Base-by-base conservation (phyloP, 768 basidiomycete genomes). In the Leccinum sublutescens region DNA sequence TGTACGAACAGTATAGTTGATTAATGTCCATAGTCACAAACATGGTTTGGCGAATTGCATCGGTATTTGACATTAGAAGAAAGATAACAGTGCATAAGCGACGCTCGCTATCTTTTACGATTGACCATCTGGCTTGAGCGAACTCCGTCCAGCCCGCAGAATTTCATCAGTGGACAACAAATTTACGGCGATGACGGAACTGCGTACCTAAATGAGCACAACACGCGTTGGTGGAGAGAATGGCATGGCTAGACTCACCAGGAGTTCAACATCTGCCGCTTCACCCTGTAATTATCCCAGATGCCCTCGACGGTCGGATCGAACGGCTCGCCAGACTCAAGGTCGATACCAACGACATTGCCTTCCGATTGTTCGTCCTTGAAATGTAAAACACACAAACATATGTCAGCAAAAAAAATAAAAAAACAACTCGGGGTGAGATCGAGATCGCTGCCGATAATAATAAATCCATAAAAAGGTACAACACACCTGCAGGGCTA, bases 261-360 rank as follows among this genome's bases (percentile, higher is more conserved):
- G 69, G 94, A 96, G 71, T 98, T 95, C 50, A 99, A 77, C 94
- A 99, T 97, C 72, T 99, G 97, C 61, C 96, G 82, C 80, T 99
- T 99, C 61, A 99, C 97, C 64, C 97, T 82, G 72, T 97, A 98
- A 77, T 98, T 98, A 73, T 99, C 97, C 95, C 95, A 99, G 27
- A 99, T 87, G 38, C 97, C 97, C 70, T 95, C 91, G 5, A 93
- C 87, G 10, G 92, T 92, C 21, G 97, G 97, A 70, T 99, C 96
- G 70, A 96, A 91, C 1, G 96, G 95, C 74, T 97, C 94, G 54
- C 97, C 97, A 17, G 94, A 90, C 71, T 93, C 80, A 38, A 99
- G 79, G 76, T 98, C 93, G 62, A 99, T 74, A 15, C 97, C 97
- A 62, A 96, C 95, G 48, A 84, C 77, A 68, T 92, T 91, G n/a